A percentile compares a stretch with the other conserved stretches of the same genome.
phyloP scores from a whole-genome alignment of 495 filamentous ascomycete genomes.

The Aspergillus campestris region DNA sequence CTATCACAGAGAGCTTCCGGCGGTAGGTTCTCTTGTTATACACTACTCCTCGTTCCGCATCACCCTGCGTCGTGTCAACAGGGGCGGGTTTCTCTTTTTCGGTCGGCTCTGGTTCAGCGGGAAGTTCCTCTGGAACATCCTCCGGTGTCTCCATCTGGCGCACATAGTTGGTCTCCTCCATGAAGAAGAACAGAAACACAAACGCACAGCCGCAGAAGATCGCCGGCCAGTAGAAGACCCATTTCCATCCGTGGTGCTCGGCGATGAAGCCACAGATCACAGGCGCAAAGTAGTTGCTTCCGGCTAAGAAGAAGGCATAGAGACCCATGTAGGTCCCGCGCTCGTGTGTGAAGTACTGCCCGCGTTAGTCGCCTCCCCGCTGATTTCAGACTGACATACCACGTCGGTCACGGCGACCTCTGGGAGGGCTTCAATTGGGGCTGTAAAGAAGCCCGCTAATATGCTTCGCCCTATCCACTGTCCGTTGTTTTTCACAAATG shows the following conservation, averaged over 20 bases:
- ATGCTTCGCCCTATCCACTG: slow-evolving; percentile 59
- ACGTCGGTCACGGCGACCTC: slow-evolving; percentile 56
- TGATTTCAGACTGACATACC: slow-evolving; percentile 16
- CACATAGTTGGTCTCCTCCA: slow-evolving; percentile 62
- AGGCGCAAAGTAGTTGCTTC: slow-evolving; percentile 58
- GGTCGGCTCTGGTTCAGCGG: slow-evolving; percentile 5
- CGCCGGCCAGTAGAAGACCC: slow-evolving; percentile 59
- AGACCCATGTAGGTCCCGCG: slow-evolving; percentile 56
- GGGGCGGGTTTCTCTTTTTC: slow-evolving; percentile 17
- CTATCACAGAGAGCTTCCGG: slow-evolving; percentile 46
- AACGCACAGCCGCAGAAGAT: slow-evolving; percentile 49
- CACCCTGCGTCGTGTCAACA: slow-evolving; percentile 3
- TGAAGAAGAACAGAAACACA: slow-evolving; percentile 57
- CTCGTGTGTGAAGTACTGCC: slow-evolving; percentile 55
- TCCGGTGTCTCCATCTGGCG: slow-evolving; percentile 17
- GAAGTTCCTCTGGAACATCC: slow-evolving; percentile 4
- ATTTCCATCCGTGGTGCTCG: slow-evolving; percentile 52
- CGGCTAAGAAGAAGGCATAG: slow-evolving; percentile 54
- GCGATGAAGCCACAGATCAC: slow-evolving; percentile 61
- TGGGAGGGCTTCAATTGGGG: slow-evolving; percentile 55
- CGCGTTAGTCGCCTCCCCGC: neutral
- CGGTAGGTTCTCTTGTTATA: slow-evolving; percentile 38
- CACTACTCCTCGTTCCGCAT: slow-evolving; percentile 15
- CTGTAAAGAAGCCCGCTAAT: slow-evolving; percentile 54
- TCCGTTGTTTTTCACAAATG: slow-evolving; percentile 39